A percentile compares a stretch with the other conserved stretches of the same genome.
Conservation (phyloP, 2,329 filamentous ascomycete species). For the Pseudofabraea citricarpa region DNA sequence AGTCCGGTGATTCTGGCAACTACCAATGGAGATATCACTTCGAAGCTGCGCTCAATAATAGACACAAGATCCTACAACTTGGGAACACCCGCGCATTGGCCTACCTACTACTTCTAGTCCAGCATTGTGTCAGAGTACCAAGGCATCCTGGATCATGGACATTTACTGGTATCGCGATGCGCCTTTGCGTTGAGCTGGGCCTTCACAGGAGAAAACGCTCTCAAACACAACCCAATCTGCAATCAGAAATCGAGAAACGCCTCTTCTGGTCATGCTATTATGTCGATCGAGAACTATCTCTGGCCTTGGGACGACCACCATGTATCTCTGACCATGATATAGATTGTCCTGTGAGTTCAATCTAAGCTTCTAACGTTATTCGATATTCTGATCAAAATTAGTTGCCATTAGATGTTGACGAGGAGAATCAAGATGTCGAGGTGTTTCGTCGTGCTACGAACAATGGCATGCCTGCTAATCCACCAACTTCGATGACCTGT, state of each 20-base stretch:
- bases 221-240: conserved; percentile 1
- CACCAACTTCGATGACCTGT: conserved; percentile 27
- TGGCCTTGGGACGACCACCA: conserved; percentile 42
- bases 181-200: conserved; percentile 44
- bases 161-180: conserved; percentile 41
- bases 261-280: conserved; percentile 47
- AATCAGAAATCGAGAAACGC: conserved; percentile 18
- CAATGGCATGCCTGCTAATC: conserved; percentile 2
- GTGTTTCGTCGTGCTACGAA: conserved; percentile 3
- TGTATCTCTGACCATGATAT: conserved; percentile 44
- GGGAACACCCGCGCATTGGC: conserved; percentile 5
- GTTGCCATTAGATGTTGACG: conserved; percentile 38
- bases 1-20: neutral
- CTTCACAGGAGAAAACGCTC: conserved; percentile 35
- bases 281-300: conserved; percentile 40
- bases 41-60: conserved; percentile 4
- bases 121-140: conserved; percentile 5
- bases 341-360: too few relatives aligned
- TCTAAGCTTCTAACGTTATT: too few relatives aligned
- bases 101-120: conserved; percentile 6
- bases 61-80: conserved; percentile 3
- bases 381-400: too few relatives aligned
- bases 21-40: conserved; percentile 5
- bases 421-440: conserved; percentile 15
- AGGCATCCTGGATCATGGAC: conserved; percentile 9